phyloP scores from a whole-genome alignment of 2,329 filamentous ascomycete genomes.

The Fusarium chaquense region DNA sequence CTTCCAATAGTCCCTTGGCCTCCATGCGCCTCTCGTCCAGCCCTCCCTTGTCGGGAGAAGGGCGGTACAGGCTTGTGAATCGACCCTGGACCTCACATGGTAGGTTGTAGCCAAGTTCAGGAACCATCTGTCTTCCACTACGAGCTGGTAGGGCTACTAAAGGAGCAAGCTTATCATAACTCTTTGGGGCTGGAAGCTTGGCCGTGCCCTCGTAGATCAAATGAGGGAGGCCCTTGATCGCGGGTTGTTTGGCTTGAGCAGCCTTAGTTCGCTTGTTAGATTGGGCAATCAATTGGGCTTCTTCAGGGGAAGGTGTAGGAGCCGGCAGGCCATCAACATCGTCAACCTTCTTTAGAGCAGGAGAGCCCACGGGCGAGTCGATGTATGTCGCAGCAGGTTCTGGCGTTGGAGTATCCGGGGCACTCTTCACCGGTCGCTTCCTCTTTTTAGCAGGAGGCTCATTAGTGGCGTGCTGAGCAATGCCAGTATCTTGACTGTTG shows the following conservation, averaged over 20 bases:
- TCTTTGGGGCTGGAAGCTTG: slow-evolving; percentile 60
- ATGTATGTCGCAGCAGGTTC: slow-evolving; percentile 45
- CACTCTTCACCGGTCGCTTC: slow-evolving; percentile 51
- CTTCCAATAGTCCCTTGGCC: slow-evolving; percentile 55
- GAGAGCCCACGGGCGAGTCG: slow-evolving; percentile 50
- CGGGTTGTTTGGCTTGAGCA: slow-evolving; percentile 54
- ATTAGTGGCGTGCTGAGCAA: slow-evolving; percentile 34
- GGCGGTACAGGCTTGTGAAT: slow-evolving; percentile 57
- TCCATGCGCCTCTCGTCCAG: slow-evolving; percentile 58
- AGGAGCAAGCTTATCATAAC: slow-evolving; percentile 59
- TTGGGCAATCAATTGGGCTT: slow-evolving; percentile 53
- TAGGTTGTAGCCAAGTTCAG: slow-evolving; percentile 55
- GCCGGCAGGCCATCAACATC: slow-evolving; percentile 51
- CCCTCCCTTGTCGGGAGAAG: slow-evolving; percentile 55
- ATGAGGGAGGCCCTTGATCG: slow-evolving; percentile 55
- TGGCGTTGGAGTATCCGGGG: slow-evolving; percentile 43
- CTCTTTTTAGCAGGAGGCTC: slow-evolving; percentile 55
- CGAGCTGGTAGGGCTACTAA: slow-evolving; percentile 57
- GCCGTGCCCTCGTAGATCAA: slow-evolving; percentile 55
- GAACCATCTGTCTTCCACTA: slow-evolving; percentile 55
- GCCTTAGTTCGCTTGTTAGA: slow-evolving; percentile 55
- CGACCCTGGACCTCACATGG: slow-evolving; percentile 60
- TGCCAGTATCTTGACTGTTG: slow-evolving; percentile 39
- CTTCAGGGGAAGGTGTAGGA: slow-evolving; percentile 52
- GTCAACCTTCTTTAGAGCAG: slow-evolving; percentile 49